These are phyloP conservation scores for Petrea volubilis DNA, from an alignment of 257 asterid genomes.

Conservation along the genomic window DNA sequence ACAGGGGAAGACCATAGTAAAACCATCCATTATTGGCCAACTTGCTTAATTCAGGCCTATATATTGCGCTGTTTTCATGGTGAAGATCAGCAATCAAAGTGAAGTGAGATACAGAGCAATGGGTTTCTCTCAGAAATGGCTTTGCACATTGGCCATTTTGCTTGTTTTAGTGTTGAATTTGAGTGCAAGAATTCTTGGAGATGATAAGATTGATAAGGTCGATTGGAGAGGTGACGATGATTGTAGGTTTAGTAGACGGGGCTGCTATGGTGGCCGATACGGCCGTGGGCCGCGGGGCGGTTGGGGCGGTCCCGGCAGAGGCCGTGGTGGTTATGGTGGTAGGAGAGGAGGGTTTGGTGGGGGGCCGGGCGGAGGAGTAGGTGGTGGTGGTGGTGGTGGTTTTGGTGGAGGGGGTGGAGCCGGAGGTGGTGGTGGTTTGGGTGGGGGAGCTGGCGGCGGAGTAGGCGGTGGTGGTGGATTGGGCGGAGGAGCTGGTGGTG, in stretches of 20 bases:
- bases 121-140: constrained; percentile 35
- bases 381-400: constrained; percentile 11
- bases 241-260: constrained; percentile 44
- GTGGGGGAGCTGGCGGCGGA: constrained; percentile 11
- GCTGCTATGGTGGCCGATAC: constrained; percentile 36
- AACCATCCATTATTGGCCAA: constrained; percentile 7
- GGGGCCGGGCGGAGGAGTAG: constrained; percentile 11
- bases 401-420: constrained; percentile 7
- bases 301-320: constrained; percentile 39
- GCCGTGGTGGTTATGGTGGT: constrained; percentile 12
- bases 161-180: constrained; percentile 29
- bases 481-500: constrained; percentile 25
- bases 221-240: constrained; percentile 38
- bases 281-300: constrained; percentile 36
- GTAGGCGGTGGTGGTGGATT: constrained; percentile 7
- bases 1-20: background rate
- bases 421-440: constrained; percentile 15
- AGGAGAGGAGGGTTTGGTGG: constrained; percentile 28
- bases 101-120: constrained; percentile 20
- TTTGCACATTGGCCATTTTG: constrained; percentile 26
- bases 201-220: constrained; percentile 22
- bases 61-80: constrained; percentile 11
- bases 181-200: constrained; percentile 31
- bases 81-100: constrained; percentile 27
- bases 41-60: constrained; percentile 22